phyloP scores from a whole-genome alignment of 768 basidiomycete genomes.

The Hericium rajendrae region DNA sequence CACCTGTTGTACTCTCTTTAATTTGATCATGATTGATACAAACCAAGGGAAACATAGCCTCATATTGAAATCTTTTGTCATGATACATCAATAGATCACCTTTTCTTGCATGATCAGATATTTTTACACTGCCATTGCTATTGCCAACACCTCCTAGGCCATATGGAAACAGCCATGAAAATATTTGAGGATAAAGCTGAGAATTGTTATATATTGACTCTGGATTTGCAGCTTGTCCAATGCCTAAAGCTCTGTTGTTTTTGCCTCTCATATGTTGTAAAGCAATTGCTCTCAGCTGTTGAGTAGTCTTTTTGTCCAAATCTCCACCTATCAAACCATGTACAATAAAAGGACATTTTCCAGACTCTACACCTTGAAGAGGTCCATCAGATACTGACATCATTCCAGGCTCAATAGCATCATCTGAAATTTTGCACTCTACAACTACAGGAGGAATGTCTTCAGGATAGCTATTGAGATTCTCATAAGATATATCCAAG shows the following conservation, averaged over 20 bases:
- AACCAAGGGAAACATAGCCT: constrained; percentile 10
- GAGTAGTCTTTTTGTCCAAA: not conserved
- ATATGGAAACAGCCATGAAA: constrained; percentile 14
- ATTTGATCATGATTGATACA: constrained; percentile 18
- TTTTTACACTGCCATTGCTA: not conserved
- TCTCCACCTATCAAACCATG: constrained; percentile 4
- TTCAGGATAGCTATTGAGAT: constrained; percentile 3
- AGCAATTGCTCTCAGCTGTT: not conserved
- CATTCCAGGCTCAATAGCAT: not conserved
- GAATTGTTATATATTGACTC: constrained; percentile 11
- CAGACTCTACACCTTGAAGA: not conserved
- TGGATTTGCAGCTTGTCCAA: not conserved
- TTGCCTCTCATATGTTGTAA: constrained; percentile 2
- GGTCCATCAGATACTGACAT: not conserved
- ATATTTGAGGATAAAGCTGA: constrained; percentile 7
- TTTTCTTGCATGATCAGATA: constrained; percentile 2
- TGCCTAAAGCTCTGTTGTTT: not conserved
- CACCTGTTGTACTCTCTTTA: constrained; percentile 3
- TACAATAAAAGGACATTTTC: constrained; percentile 3
- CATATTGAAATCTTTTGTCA: constrained; percentile 15
- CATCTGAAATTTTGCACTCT: not conserved
- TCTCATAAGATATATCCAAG: constrained; percentile 4
- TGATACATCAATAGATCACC: constrained; percentile 10
- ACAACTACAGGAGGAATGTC: constrained; percentile 2
- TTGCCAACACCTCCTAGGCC: constrained; percentile 10